Evolutionary conservation across 805 yeast species (phyloP), one percentile per base, ranked within the genome.

Genomic region (Scheffersomyces stipitis): DNA sequence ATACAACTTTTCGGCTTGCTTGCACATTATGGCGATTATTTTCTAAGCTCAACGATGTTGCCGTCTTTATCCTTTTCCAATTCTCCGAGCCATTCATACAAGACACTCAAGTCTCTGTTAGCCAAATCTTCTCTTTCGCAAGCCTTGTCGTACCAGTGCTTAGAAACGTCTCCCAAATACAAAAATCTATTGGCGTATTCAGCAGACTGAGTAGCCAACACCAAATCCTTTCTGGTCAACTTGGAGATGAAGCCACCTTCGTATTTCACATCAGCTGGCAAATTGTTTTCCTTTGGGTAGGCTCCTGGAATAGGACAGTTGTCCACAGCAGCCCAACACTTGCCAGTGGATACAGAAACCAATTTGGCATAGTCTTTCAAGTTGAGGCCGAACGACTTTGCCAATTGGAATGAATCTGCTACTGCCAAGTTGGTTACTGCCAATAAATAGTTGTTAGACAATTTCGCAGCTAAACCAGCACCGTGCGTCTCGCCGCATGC

Each of bases 381-480:
- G 50, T 76, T 67, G 38, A 76, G 65, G 5, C 76, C 75, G 38
- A 73, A 66, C 10, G 73, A 58, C 38, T 62, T 62, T 16, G 81
- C 81, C 41, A 76, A 58, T 40, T 71, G 76, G 60, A 75, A 74
- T 6, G 78, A 75, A 47, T 75, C 81, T 7, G 77, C 71, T 10
- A 75, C 76, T 0, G 80, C 80, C 45, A 75, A 61, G 53, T 76
- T 75, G 20, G 75, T 71, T 18, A 75, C 61, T 1, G 80, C 81
- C 41, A 75, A 60, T 33, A 76, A 60, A 48, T 75, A 75, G 54
- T 75, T 75, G 55, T 75, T 75, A 29, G 78, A 68, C 42, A 75
- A 61, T 46, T 75, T 75, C 13, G 80, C 80, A 22, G 78, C 78
- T 36, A 76, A 61, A 4, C 81, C 81, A 2, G 73, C 46, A 13